Base-by-base conservation (phyloP, 192 early-diverging fungal species). In the Umbelopsis sp. region DNA sequence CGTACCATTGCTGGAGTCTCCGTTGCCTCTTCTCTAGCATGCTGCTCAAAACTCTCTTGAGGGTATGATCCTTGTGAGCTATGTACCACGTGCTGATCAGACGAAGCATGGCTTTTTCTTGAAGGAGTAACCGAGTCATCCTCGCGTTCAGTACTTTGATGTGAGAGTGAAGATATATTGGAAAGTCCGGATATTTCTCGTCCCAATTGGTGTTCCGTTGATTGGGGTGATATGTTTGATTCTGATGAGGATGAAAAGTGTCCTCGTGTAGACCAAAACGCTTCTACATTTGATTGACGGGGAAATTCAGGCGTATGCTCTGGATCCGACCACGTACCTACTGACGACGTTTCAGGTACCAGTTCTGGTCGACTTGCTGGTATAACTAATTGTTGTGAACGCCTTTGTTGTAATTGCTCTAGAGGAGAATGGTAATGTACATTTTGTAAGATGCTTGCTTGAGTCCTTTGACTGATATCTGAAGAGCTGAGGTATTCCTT, bases 371-470 rank as follows among this genome's bases (percentile, higher is more conserved):
- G 56, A 34, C 20, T 34, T 2, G 24, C 25, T 29, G 31, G 56
- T 14, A 32, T 17, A n/a, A 62, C 9, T 5, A 32, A 34, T 26
- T 17, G 56, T 16, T 31, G 56, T 20, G 5, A 3, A 26, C 29
- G 31, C 2, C 12, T 20, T 34, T 32, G 56, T 17, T 62, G 31
- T 14, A 36, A 62, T 62, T 32, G 56, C n/a, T 62, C 56, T n/a
- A 62, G 34, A 34, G 56, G 56, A 2, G 56, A 62, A 31, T 62
- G 56, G 31, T 62, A 62, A 14, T 62, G 29, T 12, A 49, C 16
- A 62, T 62, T 32, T 14, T 62, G 56, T 34, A 62, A 62, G 12
- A 62, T 34, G 20, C 56, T 62, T 32, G 56, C 56, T 62, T 62
- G 56, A 11, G 56, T 34, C 0, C 56, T 22, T 34, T 62, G 56